Percentiles rank a stretch among this genome's conserved stretches.
Conservation (phyloP, 75 land plant species). For the Sequoia sempervirens region DNA sequence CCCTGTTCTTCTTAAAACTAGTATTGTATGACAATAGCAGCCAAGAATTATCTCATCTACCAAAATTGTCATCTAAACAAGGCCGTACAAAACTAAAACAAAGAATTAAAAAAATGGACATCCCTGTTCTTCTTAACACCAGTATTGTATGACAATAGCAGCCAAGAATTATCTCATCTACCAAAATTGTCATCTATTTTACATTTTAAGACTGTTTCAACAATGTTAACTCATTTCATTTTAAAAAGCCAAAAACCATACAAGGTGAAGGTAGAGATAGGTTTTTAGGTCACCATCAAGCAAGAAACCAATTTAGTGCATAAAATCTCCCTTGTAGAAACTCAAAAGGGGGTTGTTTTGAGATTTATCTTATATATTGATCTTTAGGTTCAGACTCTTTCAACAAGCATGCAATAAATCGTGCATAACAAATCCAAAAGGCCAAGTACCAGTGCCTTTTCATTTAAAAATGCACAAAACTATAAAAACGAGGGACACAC, state of each 20-base stretch:
- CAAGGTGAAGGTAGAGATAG: background rate
- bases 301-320: background rate
- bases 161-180: background rate
- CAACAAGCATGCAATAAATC: background rate
- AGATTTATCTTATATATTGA: background rate
- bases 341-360: background rate
- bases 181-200: background rate
- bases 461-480: background rate
- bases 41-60: background rate
- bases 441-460: slow-evolving; percentile 1
- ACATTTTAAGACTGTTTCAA: background rate
- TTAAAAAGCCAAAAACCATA: background rate
- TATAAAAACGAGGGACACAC: background rate
- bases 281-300: background rate
- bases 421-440: background rate
- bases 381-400: background rate
- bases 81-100: background rate
- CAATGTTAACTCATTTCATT: no score
- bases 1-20: background rate
- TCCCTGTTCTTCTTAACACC: background rate
- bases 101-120: background rate
- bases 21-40: background rate
- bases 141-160: background rate
- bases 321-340: background rate
- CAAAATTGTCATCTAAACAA: background rate